Base-by-base conservation (phyloP, 2,329 filamentous ascomycete genomes). In the Pseudogymnoascus sp. region DNA sequence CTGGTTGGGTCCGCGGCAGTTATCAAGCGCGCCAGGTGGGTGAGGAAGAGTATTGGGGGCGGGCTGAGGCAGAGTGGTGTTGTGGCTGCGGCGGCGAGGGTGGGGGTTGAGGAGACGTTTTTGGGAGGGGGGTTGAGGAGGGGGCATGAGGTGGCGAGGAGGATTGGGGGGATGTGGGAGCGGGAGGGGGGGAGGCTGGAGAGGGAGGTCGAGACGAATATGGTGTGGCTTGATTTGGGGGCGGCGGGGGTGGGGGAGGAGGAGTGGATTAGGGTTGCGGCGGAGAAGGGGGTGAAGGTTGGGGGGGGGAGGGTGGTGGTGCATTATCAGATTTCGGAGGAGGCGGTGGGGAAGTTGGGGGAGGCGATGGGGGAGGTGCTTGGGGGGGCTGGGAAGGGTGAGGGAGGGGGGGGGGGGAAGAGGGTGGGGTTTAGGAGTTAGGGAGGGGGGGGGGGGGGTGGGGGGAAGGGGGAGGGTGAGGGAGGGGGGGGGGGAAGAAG, bases 21-120 rank as follows among this genome's bases (percentile, higher is more conserved):
- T 76, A 65, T 86, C 78, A 23, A 79, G 0, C 85, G 84, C 59
- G 86, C 87, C 3, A 78, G 88, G 15, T 90, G 89, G 86, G 82
- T 92, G 21, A 81, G 91, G 64, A 96, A 96, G 78, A 83, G 85
- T 26, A 86, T 96, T 68, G 91, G 91, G 19, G 91, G 91, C 42
- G 91, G 90, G 0, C 78, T 90, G 63, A 79, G 91, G 23, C 90
- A 95, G 75, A 80, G 88, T 0, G 91, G 91, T 63, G 83, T 95
- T 1, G 79, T 95, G 13, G 85, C 89, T 3, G 87, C 90, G 0
- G 86, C 90, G 0, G 91, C 90, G 1, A 79, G 88, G 21, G 86
- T 92, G 3, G 90, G 89, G 0, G 83, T 96, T 7, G 87, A 93
- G 67, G 88, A 92, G 73, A 92, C 89, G 0, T 96, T 95, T 66